Evolutionary conservation across 805 yeast genomes (phyloP).

Genomic region (Yamadazyma paraphyllophila): DNA sequence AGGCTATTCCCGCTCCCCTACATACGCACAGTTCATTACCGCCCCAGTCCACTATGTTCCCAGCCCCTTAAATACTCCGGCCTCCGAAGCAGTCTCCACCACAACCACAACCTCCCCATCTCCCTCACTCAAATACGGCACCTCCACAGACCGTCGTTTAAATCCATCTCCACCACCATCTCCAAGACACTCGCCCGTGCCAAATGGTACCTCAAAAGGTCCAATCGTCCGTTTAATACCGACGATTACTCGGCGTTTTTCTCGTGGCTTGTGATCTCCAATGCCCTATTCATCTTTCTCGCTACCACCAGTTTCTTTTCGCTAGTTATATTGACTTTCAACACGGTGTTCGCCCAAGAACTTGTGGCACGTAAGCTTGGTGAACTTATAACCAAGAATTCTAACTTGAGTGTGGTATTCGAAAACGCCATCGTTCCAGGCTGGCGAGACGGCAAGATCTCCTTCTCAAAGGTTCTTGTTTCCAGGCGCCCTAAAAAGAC

Average conservation of each 20-base stretch:
- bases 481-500: conserved; percentile 72
- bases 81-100: no score
- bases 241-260: conserved; percentile 90
- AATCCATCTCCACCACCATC: background rate
- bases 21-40: no score
- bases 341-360: conserved; percentile 88
- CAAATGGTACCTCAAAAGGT: conserved; percentile 74
- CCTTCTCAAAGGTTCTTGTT: conserved; percentile 80
- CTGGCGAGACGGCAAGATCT: conserved; percentile 85
- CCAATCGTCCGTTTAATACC: conserved; percentile 82
- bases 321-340: conserved; percentile 67
- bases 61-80: no score
- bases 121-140: background rate
- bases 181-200: conserved; percentile 2
- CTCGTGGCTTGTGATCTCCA: conserved; percentile 90
- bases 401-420: conserved; percentile 79
- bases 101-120: background rate
- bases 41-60: no score
- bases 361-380: conserved; percentile 80
- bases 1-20: no score
- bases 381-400: conserved; percentile 75
- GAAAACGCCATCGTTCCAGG: conserved; percentile 94
- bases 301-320: conserved; percentile 95
- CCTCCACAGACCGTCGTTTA: background rate
- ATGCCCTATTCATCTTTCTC: conserved; percentile 69